Conservation (phyloP, 2,329 filamentous ascomycete species). For the Xylariaceae sp. region DNA sequence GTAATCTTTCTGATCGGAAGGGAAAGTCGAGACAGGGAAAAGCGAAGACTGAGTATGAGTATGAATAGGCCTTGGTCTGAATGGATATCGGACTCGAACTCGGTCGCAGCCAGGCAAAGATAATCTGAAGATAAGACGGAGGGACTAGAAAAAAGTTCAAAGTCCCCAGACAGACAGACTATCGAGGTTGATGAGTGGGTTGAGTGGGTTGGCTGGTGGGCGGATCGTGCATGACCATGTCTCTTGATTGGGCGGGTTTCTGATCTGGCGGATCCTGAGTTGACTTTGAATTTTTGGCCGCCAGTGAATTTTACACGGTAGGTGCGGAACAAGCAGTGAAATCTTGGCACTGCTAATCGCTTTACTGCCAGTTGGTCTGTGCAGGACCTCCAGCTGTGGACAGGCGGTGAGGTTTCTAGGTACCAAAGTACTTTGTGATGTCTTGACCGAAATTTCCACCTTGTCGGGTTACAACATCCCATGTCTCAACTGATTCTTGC, state of each 20-base stretch:
- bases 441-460: too few species aligned
- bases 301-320: conserved; percentile 19
- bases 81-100: too few species aligned
- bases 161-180: neutral
- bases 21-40: too few species aligned
- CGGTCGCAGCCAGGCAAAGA: too few species aligned
- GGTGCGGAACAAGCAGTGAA: conserved; percentile 20
- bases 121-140: neutral
- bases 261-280: conserved; percentile 7
- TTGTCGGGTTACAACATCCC: too few species aligned
- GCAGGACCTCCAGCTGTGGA: neutral
- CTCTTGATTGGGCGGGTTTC: conserved; percentile 11
- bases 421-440: too few species aligned
- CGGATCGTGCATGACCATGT: conserved; percentile 2
- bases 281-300: conserved; percentile 18
- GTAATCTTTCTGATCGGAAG: conserved; percentile 4
- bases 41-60: too few species aligned
- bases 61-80: too few species aligned
- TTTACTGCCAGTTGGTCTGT: neutral
- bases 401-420: conserved; percentile 2
- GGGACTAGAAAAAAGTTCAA: neutral
- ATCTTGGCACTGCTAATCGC: conserved; percentile 16
- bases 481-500: too few species aligned
- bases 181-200: neutral
- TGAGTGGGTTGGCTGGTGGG: conserved; percentile 5